A percentile compares a stretch with the other conserved stretches of the same genome.
phyloP scores from a whole-genome alignment of 768 basidiomycete genomes.

The Macrocybe gigantea region DNA sequence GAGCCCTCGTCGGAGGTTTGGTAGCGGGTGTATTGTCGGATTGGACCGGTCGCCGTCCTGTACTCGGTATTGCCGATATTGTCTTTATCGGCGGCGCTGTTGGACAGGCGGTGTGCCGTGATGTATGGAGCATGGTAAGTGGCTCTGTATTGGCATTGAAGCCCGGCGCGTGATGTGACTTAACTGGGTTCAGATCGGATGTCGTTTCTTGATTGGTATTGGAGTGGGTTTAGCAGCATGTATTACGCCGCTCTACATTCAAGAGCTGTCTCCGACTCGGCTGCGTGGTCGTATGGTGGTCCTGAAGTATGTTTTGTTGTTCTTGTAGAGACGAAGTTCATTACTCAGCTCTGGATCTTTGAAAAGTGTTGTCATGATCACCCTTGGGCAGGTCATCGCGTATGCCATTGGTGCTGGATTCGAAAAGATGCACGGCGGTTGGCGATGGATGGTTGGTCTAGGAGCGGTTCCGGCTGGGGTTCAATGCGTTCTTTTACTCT shows the following conservation, averaged over 20 bases:
- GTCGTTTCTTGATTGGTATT: slow-evolving; percentile 69
- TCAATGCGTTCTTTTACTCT: slow-evolving; percentile 54
- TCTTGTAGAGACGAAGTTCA: neutral
- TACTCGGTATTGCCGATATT: slow-evolving; percentile 61
- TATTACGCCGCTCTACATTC: slow-evolving; percentile 78
- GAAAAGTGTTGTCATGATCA: slow-evolving; percentile 68
- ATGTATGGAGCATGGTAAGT: slow-evolving; percentile 64
- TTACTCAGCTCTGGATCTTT: neutral
- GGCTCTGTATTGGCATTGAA: neutral
- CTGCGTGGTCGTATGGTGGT: slow-evolving; percentile 76
- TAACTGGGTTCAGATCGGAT: slow-evolving; percentile 41
- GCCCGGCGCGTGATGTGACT: neutral
- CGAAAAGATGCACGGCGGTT: slow-evolving; percentile 51
- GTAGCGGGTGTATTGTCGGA: slow-evolving; percentile 66
- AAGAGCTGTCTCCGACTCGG: slow-evolving; percentile 73
- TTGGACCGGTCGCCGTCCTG: slow-evolving; percentile 59
- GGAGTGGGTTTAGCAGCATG: slow-evolving; percentile 76
- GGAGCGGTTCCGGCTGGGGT: slow-evolving; percentile 64
- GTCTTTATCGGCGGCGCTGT: slow-evolving; percentile 75
- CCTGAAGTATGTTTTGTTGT: slow-evolving; percentile 40
- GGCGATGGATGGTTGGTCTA: slow-evolving; percentile 83
- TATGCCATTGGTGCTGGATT: slow-evolving; percentile 72
- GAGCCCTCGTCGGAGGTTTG: slow-evolving; percentile 72
- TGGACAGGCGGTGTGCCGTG: slow-evolving; percentile 62
- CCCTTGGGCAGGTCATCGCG: slow-evolving; percentile 73